phyloP scores from a whole-genome alignment of 2,329 filamentous ascomycete genomes.

The Monosporascus sp. region DNA sequence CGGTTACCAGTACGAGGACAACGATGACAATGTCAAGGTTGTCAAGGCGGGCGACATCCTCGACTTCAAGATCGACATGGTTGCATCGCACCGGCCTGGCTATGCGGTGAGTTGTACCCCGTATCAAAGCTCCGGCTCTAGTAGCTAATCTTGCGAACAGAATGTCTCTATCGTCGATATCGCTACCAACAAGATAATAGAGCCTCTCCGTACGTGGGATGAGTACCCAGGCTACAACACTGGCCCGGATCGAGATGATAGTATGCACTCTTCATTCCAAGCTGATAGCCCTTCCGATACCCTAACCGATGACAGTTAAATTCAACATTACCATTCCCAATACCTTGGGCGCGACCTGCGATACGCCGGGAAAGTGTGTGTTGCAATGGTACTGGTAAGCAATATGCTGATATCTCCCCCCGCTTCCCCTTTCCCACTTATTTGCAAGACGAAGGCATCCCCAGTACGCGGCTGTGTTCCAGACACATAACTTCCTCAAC shows the following conservation, averaged over 20 bases:
- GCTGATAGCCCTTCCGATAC: conserved; percentile 18
- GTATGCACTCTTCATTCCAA: conserved; percentile 33
- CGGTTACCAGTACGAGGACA: conserved; percentile 28
- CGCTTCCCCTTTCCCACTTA: background rate
- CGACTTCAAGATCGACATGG: conserved; percentile 33
- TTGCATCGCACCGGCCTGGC: conserved; percentile 32
- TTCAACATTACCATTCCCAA: conserved; percentile 52
- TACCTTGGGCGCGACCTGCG: conserved; percentile 40
- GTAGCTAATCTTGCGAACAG: conserved; percentile 13
- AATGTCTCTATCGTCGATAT: conserved; percentile 47
- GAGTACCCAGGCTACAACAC: conserved; percentile 17
- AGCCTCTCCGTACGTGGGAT: conserved; percentile 41
- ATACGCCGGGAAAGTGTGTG: conserved; percentile 39
- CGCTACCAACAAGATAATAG: conserved; percentile 40
- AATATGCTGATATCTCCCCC: background rate
- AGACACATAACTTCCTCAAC: background rate
- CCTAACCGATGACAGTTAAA: conserved; percentile 27
- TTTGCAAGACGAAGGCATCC: background rate
- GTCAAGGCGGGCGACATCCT: conserved; percentile 29
- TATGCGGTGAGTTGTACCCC: conserved; percentile 17
- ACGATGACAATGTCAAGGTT: conserved; percentile 20
- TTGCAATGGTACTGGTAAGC: conserved; percentile 56
- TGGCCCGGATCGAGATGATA: conserved; percentile 20
- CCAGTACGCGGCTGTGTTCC: background rate
- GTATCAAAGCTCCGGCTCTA: fast-evolving